Evolutionary conservation across 2,329 filamentous ascomycete species (phyloP), one percentile per base, ranked within the genome.

Genomic region (Fusarium siculi): DNA sequence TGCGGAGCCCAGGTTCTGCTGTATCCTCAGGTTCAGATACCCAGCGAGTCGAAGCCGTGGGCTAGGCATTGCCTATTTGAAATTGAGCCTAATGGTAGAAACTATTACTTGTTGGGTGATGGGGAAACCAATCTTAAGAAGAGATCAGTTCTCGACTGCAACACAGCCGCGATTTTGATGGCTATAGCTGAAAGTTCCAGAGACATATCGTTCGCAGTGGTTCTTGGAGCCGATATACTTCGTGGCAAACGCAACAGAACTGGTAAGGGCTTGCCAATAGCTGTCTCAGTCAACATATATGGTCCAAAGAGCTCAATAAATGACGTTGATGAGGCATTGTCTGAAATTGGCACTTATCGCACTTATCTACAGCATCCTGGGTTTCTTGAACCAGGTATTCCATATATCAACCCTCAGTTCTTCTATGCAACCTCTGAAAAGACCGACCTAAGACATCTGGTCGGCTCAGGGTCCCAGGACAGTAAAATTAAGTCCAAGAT

Each of bases 1-100:
- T 49, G 30, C 9, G 36, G 37, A 16, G 62, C 28, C 1, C 46
- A 67, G 18, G 34, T 47, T 9, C 14, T 59, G 4, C 9, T 67
- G 4, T n/a, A 9, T 11, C 23, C 62, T 5, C 23, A 15, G 0
- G 39, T 9, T 0, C 16, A 23, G 5, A 10, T 5, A 0, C 30
- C 47, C 0, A 15, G 12, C 2, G 10, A 16, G 0, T n/a, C 23
- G 2, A 4, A 36, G 2, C 62, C 62, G 1, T 67, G 65, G 65
- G 43, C 21, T 12, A 49, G 53, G 6, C 30, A 47, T 28, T 60
- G 37, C 4, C 1, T 21, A 8, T 28, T 66, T 4, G 10, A 30
- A 0, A 19, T 60, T 0, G 40, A 54, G 4, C 5, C 52, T 4
- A 14, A 18, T 0, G 21, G 34, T 11, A 5, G 39, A 14, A 23